These are phyloP conservation scores for Chlorella vulgaris DNA, from an alignment of 139 green algal species.

Conservation along the genomic window DNA sequence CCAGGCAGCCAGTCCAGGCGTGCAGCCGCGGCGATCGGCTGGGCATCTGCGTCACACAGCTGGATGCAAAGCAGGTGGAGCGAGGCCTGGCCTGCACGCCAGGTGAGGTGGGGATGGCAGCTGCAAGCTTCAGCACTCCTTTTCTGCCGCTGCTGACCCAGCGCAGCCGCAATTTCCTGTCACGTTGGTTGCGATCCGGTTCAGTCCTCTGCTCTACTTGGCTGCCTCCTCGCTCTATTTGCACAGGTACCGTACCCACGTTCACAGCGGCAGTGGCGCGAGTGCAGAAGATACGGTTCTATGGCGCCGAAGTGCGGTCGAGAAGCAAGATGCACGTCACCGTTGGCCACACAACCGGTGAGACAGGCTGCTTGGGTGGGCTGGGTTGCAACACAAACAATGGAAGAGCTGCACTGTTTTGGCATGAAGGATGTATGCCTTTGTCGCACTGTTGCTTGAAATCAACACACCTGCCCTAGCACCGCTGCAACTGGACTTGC, in stretches of 20 bases:
- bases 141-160: too few species aligned
- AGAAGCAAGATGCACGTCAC: slow-evolving; percentile 81
- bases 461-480: neutral
- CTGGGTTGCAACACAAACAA: neutral
- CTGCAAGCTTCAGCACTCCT: too few species aligned
- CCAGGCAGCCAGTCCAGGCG: slow-evolving; percentile 54
- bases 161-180: neutral
- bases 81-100: slow-evolving; percentile 77
- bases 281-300: slow-evolving; percentile 88
- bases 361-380: neutral
- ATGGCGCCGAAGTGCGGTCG: slow-evolving; percentile 36
- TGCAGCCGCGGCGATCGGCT: slow-evolving; percentile 77
- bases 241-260: slow-evolving; percentile 65
- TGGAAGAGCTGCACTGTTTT: neutral
- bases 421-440: neutral
- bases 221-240: neutral
- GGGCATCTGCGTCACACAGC: slow-evolving; percentile 89
- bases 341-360: slow-evolving; percentile 76
- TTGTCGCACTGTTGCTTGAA: neutral
- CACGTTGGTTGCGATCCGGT: neutral
- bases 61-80: slow-evolving; percentile 86
- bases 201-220: neutral
- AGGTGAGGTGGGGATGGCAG: neutral
- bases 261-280: slow-evolving; percentile 74
- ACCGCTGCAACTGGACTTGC: neutral